phyloP scores from a whole-genome alignment of 192 early-diverging fungal species.

The Powellomyces hirtus region DNA sequence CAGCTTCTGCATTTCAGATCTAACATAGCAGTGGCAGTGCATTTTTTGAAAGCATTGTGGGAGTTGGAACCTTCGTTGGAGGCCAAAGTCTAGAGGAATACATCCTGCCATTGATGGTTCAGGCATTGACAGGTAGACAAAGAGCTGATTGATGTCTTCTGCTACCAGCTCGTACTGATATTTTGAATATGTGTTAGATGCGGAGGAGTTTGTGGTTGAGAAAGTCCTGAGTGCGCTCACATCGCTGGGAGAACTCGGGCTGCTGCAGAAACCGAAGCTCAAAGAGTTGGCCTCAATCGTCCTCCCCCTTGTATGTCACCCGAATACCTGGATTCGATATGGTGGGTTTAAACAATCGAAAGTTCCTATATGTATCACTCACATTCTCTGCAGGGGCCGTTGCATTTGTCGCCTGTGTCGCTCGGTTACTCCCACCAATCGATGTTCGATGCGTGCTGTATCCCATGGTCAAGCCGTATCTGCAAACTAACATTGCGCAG shows the following conservation, averaged over 20 bases:
- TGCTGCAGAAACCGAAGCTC: conserved; percentile 72
- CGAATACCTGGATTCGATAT: conserved; percentile 76
- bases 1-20: neutral
- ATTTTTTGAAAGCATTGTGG: conserved; percentile 92
- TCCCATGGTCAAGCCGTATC: conserved; percentile 67
- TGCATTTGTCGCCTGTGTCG: conserved; percentile 63
- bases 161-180: neutral
- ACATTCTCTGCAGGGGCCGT: conserved; percentile 49
- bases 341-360: conserved; percentile 42
- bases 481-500: conserved; percentile 63
- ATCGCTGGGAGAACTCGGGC: conserved; percentile 70
- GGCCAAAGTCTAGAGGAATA: conserved; percentile 85
- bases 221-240: conserved; percentile 83
- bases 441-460: conserved; percentile 79
- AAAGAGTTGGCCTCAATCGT: conserved; percentile 74
- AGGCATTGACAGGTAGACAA: conserved; percentile 65
- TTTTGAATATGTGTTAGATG: conserved; percentile 57
- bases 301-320: conserved; percentile 74
- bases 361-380: neutral
- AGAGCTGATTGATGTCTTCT: too few relatives aligned
- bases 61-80: conserved; percentile 86
- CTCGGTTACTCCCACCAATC: conserved; percentile 61
- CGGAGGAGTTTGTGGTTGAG: conserved; percentile 89
- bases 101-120: conserved; percentile 89
- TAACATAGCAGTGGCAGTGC: conserved; percentile 70